Evolutionary conservation across 2,329 filamentous ascomycete species (phyloP), one percentile per base, ranked within the genome.

Genomic region (Pseudogymnoascus sp.): DNA sequence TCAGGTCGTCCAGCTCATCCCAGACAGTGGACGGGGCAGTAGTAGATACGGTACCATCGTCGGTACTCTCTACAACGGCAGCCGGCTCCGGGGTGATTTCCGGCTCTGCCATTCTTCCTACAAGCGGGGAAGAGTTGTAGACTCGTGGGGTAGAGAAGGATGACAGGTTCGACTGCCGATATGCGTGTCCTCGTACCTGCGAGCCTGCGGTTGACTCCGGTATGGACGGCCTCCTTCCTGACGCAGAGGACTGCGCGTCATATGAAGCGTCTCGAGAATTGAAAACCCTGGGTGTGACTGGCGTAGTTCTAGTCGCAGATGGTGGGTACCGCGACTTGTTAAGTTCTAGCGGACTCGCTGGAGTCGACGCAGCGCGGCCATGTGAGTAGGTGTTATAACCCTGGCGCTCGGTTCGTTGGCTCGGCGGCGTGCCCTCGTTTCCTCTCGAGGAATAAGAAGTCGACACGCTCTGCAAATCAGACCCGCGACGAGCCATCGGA

Each of bases 1-100:
- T 97, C 54, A 99, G 77, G 66, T 97, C 94, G 68, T 97, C 94
- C 29, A 99, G 77, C 74, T 99, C 94, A 71, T 97, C 94, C 94
- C 94, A 99, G 2, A 99, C 90, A 0, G 92, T 97, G 1, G 92
- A 95, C 10, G 92, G 90, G 1, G 90, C 91, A 1, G 88, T 92
- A 0, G 90, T 94, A 0, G 94, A 97, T 35, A 89, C 81, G 0
- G 89, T 93, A 0, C 94, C 97, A 10, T 58, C 54, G 68, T 94
- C 91, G 0, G 91, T 92, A 7, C 87, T 87, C 69, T 92, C 86
- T 29, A 78, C 67, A 15, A 73, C 75, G 63, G 82, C 76, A 41
- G 72, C 71, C 17, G 71, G 68, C 47, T 80, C 79, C 7, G 71
- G 69, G 39, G 70, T 74, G 44, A 50, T 50, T 72, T 78, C 63